phyloP scores from a whole-genome alignment of 106 monocot species.

The Narthecium ossifragum region DNA sequence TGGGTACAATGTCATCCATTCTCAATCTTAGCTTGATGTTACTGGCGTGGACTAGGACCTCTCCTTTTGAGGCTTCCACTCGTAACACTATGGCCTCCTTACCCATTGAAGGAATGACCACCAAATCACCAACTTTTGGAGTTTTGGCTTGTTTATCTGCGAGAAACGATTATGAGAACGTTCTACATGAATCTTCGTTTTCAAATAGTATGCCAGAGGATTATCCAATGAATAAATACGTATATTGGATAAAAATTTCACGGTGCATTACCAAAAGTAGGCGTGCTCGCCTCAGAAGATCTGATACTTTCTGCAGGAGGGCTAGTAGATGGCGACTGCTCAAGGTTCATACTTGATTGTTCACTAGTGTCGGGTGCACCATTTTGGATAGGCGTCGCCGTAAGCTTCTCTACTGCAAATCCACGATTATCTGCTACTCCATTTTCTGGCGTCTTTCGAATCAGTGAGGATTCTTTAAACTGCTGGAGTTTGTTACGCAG shows the following conservation, averaged over 20 bases:
- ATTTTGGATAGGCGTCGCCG: no score
- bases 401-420: slow-evolving; percentile 3
- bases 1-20: slow-evolving; percentile 25
- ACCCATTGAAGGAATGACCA: slow-evolving; percentile 42
- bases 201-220: background rate
- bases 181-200: background rate
- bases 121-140: slow-evolving; percentile 49
- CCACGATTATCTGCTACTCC: background rate
- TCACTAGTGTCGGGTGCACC: no score
- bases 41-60: slow-evolving; percentile 52
- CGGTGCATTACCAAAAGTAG: background rate
- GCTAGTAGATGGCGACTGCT: slow-evolving; percentile 1
- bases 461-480: slow-evolving; percentile 27
- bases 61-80: slow-evolving; percentile 56
- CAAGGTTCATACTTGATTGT: no score
- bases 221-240: background rate
- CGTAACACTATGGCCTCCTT: slow-evolving; percentile 58
- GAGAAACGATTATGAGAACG: background rate
- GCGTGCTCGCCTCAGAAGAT: background rate
- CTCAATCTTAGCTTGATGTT: slow-evolving; percentile 68
- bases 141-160: slow-evolving; percentile 28
- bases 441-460: slow-evolving; percentile 8
- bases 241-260: background rate
- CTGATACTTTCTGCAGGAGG: slow-evolving; percentile 3
- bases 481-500: slow-evolving; percentile 53